phyloP scores from a whole-genome alignment of 163 green algal genomes.

The Chlorella variabilis region DNA sequence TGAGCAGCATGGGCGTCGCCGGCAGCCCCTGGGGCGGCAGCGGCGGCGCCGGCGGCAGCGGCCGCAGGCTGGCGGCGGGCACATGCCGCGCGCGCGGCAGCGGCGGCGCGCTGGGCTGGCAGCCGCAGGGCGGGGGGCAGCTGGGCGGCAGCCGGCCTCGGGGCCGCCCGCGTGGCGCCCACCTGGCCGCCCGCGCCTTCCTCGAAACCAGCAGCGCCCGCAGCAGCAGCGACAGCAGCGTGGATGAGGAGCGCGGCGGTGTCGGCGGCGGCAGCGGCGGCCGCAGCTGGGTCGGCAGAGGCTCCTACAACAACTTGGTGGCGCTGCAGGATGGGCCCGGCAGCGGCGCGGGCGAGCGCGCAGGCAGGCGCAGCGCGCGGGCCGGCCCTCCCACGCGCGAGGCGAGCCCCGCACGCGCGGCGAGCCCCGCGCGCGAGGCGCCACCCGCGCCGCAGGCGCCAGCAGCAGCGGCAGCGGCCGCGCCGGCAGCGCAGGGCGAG shows the following conservation, averaged over 20 bases:
- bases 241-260: neutral
- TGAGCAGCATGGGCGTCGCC: neutral
- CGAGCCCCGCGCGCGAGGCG: neutral
- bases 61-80: neutral
- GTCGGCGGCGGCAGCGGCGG: neutral
- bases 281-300: neutral
- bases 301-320: neutral
- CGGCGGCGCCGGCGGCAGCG: neutral
- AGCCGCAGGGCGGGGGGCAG: neutral
- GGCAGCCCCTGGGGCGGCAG: neutral
- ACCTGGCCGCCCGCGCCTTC: neutral
- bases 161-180: neutral
- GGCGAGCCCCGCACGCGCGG: too few relatives aligned
- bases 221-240: slow-evolving; percentile 21
- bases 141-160: neutral
- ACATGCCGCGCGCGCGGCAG: slow-evolving; percentile 4
- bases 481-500: neutral
- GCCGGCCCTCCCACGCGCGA: neutral
- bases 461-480: neutral
- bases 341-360: too few relatives aligned
- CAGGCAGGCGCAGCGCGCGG: too few relatives aligned
- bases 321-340: neutral
- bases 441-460: neutral
- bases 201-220: neutral
- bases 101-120: neutral